Conservation (phyloP, 2,329 filamentous ascomycete genomes). For the Talaromyces sp. region DNA sequence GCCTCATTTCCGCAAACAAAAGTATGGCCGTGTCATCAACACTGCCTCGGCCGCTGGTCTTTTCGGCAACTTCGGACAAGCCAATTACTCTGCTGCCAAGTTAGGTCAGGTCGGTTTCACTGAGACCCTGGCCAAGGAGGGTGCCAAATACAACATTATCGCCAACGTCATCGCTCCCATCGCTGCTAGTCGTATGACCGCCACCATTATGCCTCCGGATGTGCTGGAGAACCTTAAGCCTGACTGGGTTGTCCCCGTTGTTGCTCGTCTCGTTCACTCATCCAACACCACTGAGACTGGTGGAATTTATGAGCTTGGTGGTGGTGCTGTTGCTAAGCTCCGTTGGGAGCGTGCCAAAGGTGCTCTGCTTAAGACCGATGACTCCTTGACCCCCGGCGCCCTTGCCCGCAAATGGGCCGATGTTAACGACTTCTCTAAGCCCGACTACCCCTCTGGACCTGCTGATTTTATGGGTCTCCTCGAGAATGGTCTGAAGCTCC, state of each 20-base stretch:
- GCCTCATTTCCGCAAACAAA: conserved; percentile 98
- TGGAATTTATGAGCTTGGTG: conserved; percentile 89
- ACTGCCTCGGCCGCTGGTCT: conserved; percentile 94
- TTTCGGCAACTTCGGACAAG: conserved; percentile 93
- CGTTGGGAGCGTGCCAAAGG: conserved; percentile 93
- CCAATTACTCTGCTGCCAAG: conserved; percentile 97
- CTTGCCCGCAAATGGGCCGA: conserved; percentile 88
- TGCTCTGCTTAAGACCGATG: conserved; percentile 85
- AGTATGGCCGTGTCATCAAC: conserved; percentile 96
- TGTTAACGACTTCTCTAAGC: conserved; percentile 80
- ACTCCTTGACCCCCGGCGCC: conserved; percentile 82
- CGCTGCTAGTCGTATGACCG: conserved; percentile 92
- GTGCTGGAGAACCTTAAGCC: conserved; percentile 83
- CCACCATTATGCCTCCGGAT: conserved; percentile 94
- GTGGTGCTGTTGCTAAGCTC: conserved; percentile 88
- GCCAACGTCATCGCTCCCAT: conserved; percentile 94
- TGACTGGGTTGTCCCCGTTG: conserved; percentile 92
- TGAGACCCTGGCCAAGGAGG: conserved; percentile 96
- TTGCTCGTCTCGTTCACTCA: conserved; percentile 84
- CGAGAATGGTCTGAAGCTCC: conserved; percentile 78
- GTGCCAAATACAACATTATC: conserved; percentile 95
- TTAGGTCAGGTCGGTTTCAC: conserved; percentile 94
- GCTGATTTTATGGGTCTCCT: conserved; percentile 87
- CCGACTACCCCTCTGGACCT: conserved; percentile 80
- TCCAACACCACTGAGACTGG: conserved; percentile 82